These are phyloP conservation scores for Populus hybrid DNA, from an alignment of 441 rosid genomes.

Conservation along the genomic window DNA sequence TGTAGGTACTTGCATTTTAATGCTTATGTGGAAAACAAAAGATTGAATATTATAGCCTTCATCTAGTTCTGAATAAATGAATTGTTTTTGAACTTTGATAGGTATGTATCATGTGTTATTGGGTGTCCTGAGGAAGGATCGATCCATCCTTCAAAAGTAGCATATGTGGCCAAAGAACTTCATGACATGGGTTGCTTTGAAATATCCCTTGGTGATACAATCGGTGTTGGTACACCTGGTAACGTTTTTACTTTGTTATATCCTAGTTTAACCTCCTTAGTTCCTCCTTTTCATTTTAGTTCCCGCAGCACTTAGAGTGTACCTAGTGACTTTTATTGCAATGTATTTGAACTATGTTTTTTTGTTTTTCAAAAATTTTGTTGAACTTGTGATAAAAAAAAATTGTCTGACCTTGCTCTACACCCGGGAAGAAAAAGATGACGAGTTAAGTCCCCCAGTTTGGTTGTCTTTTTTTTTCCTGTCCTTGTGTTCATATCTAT, in stretches of 20 bases:
- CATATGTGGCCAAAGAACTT: conserved; percentile 85
- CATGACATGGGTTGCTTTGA: conserved; percentile 95
- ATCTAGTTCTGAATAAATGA: conserved; percentile 11
- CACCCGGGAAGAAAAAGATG: not conserved
- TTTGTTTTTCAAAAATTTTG: no score
- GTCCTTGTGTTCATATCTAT: not conserved
- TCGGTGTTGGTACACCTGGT: conserved; percentile 98
- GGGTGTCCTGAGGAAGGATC: conserved; percentile 95
- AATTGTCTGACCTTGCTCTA: no score
- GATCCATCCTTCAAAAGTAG: conserved; percentile 75
- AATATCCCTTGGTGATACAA: conserved; percentile 89
- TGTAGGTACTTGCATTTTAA: not conserved
- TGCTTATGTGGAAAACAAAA: not conserved
- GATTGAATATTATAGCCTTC: not conserved
- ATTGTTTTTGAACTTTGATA: conserved; percentile 24
- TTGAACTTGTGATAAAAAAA: no score
- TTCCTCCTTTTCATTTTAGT: not conserved
- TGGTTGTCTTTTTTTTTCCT: not conserved
- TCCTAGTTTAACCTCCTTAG: not conserved
- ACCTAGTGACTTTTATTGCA: not conserved
- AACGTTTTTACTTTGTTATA: conserved; percentile 18
- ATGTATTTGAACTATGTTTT: no score
- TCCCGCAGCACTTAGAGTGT: not conserved
- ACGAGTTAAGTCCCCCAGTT: not conserved
- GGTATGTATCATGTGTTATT: conserved; percentile 91